phyloP scores from a whole-genome alignment of 148 eudicot species.

The Arbutus unedo region DNA sequence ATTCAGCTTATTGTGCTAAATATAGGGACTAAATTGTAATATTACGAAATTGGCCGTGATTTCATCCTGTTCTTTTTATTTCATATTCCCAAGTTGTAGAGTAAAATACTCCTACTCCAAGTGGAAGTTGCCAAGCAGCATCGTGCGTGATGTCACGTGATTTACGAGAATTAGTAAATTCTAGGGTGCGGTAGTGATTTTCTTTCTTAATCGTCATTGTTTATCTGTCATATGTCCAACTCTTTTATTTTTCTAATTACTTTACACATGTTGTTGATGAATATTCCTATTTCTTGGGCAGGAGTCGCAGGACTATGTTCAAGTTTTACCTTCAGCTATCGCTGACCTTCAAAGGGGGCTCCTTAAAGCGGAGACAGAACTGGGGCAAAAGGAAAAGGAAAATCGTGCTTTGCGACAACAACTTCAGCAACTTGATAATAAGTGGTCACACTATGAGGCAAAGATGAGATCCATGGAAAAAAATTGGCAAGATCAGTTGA shows the following conservation, averaged over 20 bases:
- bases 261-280: too few species aligned
- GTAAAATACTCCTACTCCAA: too few species aligned
- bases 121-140: too few species aligned
- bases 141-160: too few species aligned
- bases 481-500: constrained; percentile 53
- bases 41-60: too few species aligned
- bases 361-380: constrained; percentile 19
- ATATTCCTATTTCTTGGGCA: constrained; percentile 9
- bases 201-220: not conserved
- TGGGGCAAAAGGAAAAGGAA: constrained; percentile 29
- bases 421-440: constrained; percentile 29
- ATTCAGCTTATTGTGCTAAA: not conserved
- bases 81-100: too few species aligned
- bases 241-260: too few species aligned
- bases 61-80: too few species aligned
- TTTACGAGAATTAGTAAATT: not conserved
- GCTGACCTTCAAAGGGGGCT: constrained; percentile 40
- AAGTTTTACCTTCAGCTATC: constrained; percentile 32
- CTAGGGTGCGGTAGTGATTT: not conserved
- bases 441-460: constrained; percentile 38
- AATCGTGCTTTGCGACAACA: constrained; percentile 23
- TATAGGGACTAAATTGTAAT: not conserved
- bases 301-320: constrained; percentile 29
- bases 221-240: not conserved
- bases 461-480: constrained; percentile 50